A percentile compares a stretch with the other conserved stretches of the same genome.
Conservation (phyloP, 345 rosid genomes). For the Cardamine resedifolia region DNA sequence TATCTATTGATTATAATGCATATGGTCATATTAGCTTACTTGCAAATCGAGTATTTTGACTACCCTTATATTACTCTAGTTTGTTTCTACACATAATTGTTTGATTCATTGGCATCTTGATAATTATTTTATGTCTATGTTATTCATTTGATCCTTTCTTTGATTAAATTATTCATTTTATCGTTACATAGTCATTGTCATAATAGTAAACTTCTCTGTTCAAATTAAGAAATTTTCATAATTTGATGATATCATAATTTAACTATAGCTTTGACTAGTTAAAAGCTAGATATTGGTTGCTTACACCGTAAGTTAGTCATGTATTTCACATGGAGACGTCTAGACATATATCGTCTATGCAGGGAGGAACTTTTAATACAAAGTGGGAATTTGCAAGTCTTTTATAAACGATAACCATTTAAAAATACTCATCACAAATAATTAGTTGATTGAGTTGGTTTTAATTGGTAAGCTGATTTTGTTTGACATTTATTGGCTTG, state of each 20-base stretch:
- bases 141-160: neutral
- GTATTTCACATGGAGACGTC: slow-evolving; percentile 36
- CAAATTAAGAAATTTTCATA: slow-evolving; percentile 2
- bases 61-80: slow-evolving; percentile 9
- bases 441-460: slow-evolving; percentile 33
- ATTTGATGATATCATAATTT: neutral
- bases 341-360: neutral
- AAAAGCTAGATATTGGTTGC: slow-evolving; percentile 34
- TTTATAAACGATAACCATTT: neutral
- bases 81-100: slow-evolving; percentile 28
- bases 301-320: slow-evolving; percentile 35
- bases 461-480: slow-evolving; percentile 39
- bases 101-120: neutral
- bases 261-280: slow-evolving; percentile 15
- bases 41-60: slow-evolving; percentile 33
- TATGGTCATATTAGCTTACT: slow-evolving; percentile 39
- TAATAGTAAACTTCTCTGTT: slow-evolving; percentile 24
- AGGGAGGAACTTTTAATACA: neutral
- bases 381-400: slow-evolving; percentile 5
- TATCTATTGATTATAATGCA: slow-evolving; percentile 4
- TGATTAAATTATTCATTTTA: neutral
- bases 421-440: slow-evolving; percentile 5
- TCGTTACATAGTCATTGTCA: slow-evolving; percentile 29
- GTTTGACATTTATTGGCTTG: slow-evolving; percentile 37
- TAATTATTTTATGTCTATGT: neutral